Conservation (phyloP, 2,329 filamentous ascomycete genomes). For the Paraphaeosphaeria minitans region DNA sequence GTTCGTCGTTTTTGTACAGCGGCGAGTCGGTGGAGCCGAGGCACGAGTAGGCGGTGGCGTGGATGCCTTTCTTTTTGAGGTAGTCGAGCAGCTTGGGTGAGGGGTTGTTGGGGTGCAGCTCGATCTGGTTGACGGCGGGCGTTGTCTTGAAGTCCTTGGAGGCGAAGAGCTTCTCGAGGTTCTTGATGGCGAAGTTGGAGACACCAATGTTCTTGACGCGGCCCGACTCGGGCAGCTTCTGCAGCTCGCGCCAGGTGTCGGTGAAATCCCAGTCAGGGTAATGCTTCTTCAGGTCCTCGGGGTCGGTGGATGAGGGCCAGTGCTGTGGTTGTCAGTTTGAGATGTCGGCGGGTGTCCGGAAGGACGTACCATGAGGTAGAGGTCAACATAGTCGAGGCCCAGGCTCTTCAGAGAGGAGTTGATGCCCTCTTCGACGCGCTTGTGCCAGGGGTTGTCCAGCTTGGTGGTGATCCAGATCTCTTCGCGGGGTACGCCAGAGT, state of each 20-base stretch:
- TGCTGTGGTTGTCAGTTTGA: constrained; percentile 28
- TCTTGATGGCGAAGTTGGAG: constrained; percentile 82
- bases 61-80: constrained; percentile 74
- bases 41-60: constrained; percentile 75
- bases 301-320: constrained; percentile 70
- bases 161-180: constrained; percentile 74
- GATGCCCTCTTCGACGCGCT: constrained; percentile 62
- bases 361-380: constrained; percentile 64
- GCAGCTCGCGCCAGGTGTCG: constrained; percentile 76
- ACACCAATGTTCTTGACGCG: constrained; percentile 83
- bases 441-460: constrained; percentile 79
- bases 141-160: constrained; percentile 67
- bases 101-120: constrained; percentile 80
- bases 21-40: constrained; percentile 73
- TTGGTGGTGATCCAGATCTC: constrained; percentile 81
- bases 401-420: constrained; percentile 66
- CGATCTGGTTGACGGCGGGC: constrained; percentile 79
- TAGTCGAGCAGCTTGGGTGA: constrained; percentile 79
- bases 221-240: constrained; percentile 70
- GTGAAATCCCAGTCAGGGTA: constrained; percentile 80
- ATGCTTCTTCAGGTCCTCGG: constrained; percentile 68
- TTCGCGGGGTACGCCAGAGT: constrained; percentile 66
- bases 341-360: background rate
- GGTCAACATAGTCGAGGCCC: constrained; percentile 69
- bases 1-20: constrained; percentile 68